Evolutionary conservation across 371 early-diverging fungal genomes (phyloP).

Genomic region (Circinella umbellata): DNA sequence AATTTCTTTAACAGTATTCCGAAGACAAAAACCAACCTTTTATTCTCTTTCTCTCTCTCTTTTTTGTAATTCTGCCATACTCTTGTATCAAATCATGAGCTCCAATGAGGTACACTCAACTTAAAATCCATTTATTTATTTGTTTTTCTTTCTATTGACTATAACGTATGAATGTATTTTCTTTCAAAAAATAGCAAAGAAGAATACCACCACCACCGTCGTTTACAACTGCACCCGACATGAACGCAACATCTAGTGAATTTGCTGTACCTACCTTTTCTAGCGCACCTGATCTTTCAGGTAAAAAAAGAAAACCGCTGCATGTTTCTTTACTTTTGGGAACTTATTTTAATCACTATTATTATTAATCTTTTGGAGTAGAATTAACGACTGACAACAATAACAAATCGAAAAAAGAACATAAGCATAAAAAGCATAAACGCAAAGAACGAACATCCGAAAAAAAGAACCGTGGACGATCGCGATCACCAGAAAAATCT

Average conservation of each 20-base stretch:
- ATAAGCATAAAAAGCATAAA: constrained; percentile 18
- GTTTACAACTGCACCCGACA: constrained; percentile 32
- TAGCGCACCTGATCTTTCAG: constrained; percentile 40
- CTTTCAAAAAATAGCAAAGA: background rate
- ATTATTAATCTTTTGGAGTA: background rate
- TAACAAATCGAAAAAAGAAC: constrained; percentile 8
- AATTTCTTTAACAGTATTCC: no score
- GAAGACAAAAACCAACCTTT: no score
- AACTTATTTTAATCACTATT: no score
- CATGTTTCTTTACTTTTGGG: no score
- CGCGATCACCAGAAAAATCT: background rate
- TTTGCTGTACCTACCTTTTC: constrained; percentile 33
- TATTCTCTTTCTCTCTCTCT: no score
- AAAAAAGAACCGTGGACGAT: constrained; percentile 4
- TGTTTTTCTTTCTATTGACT: background rate
- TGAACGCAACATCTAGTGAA: constrained; percentile 3
- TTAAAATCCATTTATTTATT: background rate
- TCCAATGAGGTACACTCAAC: background rate
- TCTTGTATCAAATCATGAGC: background rate
- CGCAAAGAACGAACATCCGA: constrained; percentile 12
- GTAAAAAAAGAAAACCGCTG: background rate
- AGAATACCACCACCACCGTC: constrained; percentile 27
- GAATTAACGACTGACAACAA: constrained; percentile 8
- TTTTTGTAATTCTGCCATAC: background rate
- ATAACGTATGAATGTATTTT: background rate